Evolutionary conservation across 129 eudicot genomes (phyloP).

Genomic region (Helichrysum umbraculigerum): DNA sequence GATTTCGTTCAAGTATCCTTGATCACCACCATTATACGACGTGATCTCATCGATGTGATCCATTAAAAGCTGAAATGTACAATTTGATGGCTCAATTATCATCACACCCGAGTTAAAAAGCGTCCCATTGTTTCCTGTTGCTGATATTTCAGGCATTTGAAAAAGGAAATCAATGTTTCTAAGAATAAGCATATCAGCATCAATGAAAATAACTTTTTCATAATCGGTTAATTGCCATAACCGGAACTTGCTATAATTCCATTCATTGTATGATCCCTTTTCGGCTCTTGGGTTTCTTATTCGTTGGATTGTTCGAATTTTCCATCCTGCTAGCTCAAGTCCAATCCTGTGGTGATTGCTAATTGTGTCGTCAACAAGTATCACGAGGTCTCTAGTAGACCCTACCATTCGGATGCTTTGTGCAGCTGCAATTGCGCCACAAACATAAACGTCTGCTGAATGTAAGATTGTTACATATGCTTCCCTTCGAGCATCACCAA

Average conservation of each 20-base stretch:
- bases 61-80: constrained; percentile 4
- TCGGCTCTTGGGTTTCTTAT: constrained; percentile 13
- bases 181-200: constrained; percentile 6
- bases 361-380: constrained; percentile 71
- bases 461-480: constrained; percentile 86
- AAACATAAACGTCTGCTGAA: constrained; percentile 68
- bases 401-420: constrained; percentile 82
- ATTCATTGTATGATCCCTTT: neutral
- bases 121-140: neutral
- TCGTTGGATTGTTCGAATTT: neutral
- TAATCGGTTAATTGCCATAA: constrained; percentile 18
- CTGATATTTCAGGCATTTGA: neutral
- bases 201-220: constrained; percentile 8
- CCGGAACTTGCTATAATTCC: constrained; percentile 12
- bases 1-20: constrained; percentile 14
- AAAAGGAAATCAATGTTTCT: constrained; percentile 13
- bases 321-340: constrained; percentile 39
- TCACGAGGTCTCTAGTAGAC: constrained; percentile 71
- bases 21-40: constrained; percentile 15
- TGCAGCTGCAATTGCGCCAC: constrained; percentile 83
- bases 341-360: constrained; percentile 60
- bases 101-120: constrained; percentile 15
- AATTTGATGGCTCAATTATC: constrained; percentile 19
- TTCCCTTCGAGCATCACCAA: constrained; percentile 52
- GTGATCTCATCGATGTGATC: neutral